Base-by-base conservation (phyloP, 1,139 yeast species). In the Yamadazyma mexicana region DNA sequence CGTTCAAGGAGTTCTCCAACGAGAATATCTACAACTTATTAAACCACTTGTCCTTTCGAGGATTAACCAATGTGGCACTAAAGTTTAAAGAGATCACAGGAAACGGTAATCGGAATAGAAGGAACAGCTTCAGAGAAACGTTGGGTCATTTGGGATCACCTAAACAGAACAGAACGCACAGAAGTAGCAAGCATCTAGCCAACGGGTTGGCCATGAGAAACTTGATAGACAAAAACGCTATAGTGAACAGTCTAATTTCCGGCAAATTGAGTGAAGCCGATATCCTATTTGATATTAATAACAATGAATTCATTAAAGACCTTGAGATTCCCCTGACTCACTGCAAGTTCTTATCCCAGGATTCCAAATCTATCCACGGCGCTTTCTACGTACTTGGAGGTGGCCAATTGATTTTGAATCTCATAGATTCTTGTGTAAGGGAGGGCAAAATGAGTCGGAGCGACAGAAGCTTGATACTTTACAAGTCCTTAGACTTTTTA, bases 311-410 rank as follows among this genome's bases (percentile, higher is more conserved):
- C 30, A 35, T 55, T 5, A 47, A 45, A 14, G 39, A 51, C 5
- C 34, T 53, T n/a, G 58, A 53, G 22, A 31, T 46, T n/a, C 49
- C 56, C 2, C n/a, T 34, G 7, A 41, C 38, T 15, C 33, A 40
- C 17, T 42, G 53, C 10, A 47, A 50, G 25, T 46, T 56, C 2
- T 33, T 55, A 10, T 46, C 49, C 31, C 68, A 66, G 38, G 51
- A 53, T 14, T 50, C 68, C 1, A 46, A 46, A n/a, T 58, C 73
- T 0, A 44, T 69, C 2, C 58, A 63, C 43, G 61, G 56, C 20
- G 58, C 64, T 1, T 50, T 72, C 4, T 66, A 67, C 40, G 50
- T 61, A 11, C 50, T 66, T 20, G 75, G 77, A 1, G 76, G 76
- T 1, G 47, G 69, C 0, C 54, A 65, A 1, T 44, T 70, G 4